Evolutionary conservation across 306 rosid species (phyloP), one percentile per base, ranked within the genome.

Genomic region (Chamaecrista fasciculata): DNA sequence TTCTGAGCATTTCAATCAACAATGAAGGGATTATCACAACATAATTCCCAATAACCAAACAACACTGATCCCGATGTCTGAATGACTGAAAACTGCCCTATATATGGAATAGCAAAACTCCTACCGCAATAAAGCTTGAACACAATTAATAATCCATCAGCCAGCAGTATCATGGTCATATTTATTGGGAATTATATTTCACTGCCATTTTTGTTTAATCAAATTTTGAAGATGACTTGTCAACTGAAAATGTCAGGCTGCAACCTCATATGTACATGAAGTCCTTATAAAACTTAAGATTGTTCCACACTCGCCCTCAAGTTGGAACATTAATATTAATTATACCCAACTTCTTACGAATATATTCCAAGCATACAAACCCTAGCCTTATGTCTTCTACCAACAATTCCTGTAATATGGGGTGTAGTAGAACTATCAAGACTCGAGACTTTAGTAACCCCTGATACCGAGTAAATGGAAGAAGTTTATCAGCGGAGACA

Each of bases 221-320:
- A n/a, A n/a, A 51, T 16, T n/a, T 28, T 9, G 64, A 76, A 29
- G 37, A 76, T 2, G 47, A 67, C 47, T 12, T 1, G 63, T 16
- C 60, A 48, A 67, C 16, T 21, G 50, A 56, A 46, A 57, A 33
- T 25, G 48, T 16, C 23, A 39, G 43, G 60, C 20, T 48, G 43
- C 76, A 76, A 52, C 52, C 37, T 61, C 25, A 62, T 40, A 62
- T 31, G 18, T 39, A 40, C 26, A 39, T 15, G n/a, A n/a, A n/a
- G n/a, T n/a, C n/a, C n/a, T n/a, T n/a, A n/a, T n/a, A n/a, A n/a
- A n/a, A n/a, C n/a, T n/a, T n/a, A n/a, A n/a, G n/a, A n/a, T n/a
- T n/a, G n/a, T n/a, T n/a, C n/a, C n/a, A n/a, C n/a, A n/a, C n/a
- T n/a, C n/a, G n/a, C n/a, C n/a, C n/a, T n/a, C n/a, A n/a, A n/a